phyloP scores from a whole-genome alignment of 768 basidiomycete species.

The Russula ochroleuca region DNA sequence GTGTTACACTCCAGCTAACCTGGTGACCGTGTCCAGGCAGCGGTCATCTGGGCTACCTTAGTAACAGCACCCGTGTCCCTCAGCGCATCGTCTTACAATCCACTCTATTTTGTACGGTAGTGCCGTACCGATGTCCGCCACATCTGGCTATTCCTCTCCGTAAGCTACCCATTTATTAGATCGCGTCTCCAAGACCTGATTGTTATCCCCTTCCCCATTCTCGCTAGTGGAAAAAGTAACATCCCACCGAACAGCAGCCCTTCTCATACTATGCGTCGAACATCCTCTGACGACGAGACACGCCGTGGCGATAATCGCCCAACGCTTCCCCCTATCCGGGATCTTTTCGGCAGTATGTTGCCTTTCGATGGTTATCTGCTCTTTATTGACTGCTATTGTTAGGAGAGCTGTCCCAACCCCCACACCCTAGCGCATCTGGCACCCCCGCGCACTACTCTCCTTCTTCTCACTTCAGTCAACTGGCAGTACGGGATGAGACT shows the following conservation, averaged over 20 bases:
- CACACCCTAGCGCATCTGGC: conserved; percentile 12
- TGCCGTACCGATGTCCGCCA: conserved; percentile 3
- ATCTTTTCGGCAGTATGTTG: conserved; percentile 26
- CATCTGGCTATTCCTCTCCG: conserved; percentile 14
- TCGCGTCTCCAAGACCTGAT: background rate
- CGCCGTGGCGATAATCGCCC: conserved; percentile 25
- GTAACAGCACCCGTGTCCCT: conserved; percentile 11
- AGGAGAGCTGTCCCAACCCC: conserved; percentile 27
- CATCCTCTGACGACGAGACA: conserved; percentile 20
- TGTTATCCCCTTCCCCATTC: conserved; percentile 4
- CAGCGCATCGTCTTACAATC: conserved; percentile 3
- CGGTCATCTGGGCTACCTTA: conserved; percentile 18
- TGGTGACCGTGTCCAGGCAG: conserved; percentile 28
- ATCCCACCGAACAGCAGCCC: conserved; percentile 4
- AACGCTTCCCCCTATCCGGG: conserved; percentile 28
- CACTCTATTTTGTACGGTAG: conserved; percentile 1
- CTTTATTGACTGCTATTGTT: background rate
- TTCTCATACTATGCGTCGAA: conserved; percentile 17
- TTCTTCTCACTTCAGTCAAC: conserved; percentile 20
- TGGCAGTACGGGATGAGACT: conserved; percentile 9
- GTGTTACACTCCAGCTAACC: conserved; percentile 11
- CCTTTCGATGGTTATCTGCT: background rate
- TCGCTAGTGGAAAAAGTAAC: background rate
- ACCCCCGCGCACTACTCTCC: conserved; percentile 16
- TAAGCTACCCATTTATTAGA: conserved; percentile 18